Base-by-base conservation (phyloP, 2,329 filamentous ascomycete genomes). In the Stylonectria norvegica region DNA sequence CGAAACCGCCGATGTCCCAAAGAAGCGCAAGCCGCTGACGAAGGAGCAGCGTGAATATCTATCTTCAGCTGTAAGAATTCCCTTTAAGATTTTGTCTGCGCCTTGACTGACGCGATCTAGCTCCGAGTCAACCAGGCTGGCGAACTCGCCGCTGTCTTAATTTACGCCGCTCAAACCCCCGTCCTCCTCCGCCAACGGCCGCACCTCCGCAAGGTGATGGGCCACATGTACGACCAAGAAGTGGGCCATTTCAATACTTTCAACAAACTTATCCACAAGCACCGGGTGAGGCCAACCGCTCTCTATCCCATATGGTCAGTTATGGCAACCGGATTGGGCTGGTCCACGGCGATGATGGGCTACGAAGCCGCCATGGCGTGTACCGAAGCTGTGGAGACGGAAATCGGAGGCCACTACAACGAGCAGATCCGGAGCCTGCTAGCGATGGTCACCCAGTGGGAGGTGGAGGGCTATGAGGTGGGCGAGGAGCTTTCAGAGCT, bases 161-260 rank as follows among this genome's bases (percentile, higher is more conserved):
- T 98, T 65, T 98, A 97, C 71, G 82, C 81, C 2, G 83, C 88
- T 2, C 93, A 98, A 65, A 91, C 82, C 1, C 89, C 90, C 1
- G 79, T 83, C n/a, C 70, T 97, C 37, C 74, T 89, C 41, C 78
- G 79, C 50, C 79, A 84, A 4, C 84, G 96, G 62, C 91, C 93
- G 1, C 86, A 95, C 61, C 81, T 98, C 14, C 84, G 88, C 5
- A 85, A 89, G 0, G 70, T 97, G 20, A 95, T 98, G 89, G 80
- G 83, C 56, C 93, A 97, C 75, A 98, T 98, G 93, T 90, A 95
- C 72, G 88, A 93, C 57, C 93, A 98, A 64, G 93, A 98, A 72
- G 89, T 80, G 10, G 85, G 81, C 7, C 93, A 98, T 66, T 82
- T 97, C 54, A 66, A 71, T 4, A 93, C 83, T 23, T 98, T 97